Base-by-base conservation (phyloP, 2,329 filamentous ascomycete genomes). In the Penicillium olsonii region DNA sequence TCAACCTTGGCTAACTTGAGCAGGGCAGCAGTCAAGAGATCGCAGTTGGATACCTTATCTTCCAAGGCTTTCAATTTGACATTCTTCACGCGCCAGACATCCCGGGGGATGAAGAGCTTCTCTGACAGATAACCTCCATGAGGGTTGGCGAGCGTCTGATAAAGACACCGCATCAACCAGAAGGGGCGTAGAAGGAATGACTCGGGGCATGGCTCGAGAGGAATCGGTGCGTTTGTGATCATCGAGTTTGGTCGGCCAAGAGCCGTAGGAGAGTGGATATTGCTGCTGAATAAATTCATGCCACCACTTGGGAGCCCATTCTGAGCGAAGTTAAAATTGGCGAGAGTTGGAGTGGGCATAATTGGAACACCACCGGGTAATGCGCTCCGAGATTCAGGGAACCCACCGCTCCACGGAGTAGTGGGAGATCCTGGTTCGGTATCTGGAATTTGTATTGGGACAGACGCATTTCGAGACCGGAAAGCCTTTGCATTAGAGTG, bases 161-260 rank as follows among this genome's bases (percentile, higher is more conserved):
- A 95, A 20, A 99, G 79, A 54, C 88, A 92, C 46, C 94, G 85
- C 90, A 99, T 96, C 37, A 99, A 78, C 94, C 94, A 99, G 70
- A 96, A 99, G 2, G 94, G 95, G 17, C 94, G 85, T n/a, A 97
- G 79, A 62, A 96, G 80, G 52, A 87, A 86, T 34, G 95, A 90
- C 29, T 87, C 89, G 1, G 94, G 94, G 67, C 95, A 99, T 3
- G 94, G 88, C 65, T 99, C 94, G 5, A 99, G 79, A 0, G 90
- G 84, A 18, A 87, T 80, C 11, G 92, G 92, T 1, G 84, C 82
- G 57, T 90, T 85, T 0, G 76, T 64, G 11, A 78, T 76, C n/a
- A 81, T 68, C 3, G 80, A 76, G 48, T 87, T 85, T 2, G 86
- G 83, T n/a, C 84, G 85, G 2, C 84, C 84, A 1, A 87, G 83